Percentiles rank a stretch among this genome's conserved stretches.
phyloP scores from a whole-genome alignment of 2,329 filamentous ascomycete species.

The Bertia moriformis region DNA sequence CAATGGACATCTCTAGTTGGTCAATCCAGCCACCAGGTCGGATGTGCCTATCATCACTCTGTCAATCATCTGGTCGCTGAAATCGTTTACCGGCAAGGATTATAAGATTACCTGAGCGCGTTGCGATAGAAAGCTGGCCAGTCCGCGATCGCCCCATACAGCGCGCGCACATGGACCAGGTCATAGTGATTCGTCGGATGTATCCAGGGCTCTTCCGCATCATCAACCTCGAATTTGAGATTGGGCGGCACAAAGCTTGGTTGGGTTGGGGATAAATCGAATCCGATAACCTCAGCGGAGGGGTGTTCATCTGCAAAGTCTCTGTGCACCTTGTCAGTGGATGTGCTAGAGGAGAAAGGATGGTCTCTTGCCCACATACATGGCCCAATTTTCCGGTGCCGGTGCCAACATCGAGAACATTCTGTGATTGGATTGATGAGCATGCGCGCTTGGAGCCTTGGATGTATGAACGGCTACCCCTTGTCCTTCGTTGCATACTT shows the following conservation, averaged over 20 bases:
- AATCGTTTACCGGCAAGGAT: neutral
- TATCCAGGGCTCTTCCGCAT: neutral
- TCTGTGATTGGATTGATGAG: constrained; percentile 6
- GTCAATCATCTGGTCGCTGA: neutral
- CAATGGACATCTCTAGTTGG: constrained; percentile 11
- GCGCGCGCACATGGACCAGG: constrained; percentile 21
- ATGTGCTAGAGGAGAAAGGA: neutral
- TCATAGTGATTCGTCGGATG: constrained; percentile 14
- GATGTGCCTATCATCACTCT: constrained; percentile 13
- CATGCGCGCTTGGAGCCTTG: too few species aligned
- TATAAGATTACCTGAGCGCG: constrained; percentile 12
- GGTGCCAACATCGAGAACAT: constrained; percentile 15
- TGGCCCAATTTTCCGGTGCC: constrained; percentile 14
- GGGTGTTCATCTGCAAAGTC: constrained; percentile 14
- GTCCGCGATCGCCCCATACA: constrained; percentile 17
- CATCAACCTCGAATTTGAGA: neutral
- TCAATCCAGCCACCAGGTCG: constrained; percentile 19
- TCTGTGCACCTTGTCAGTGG: too few species aligned
- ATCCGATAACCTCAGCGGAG: neutral
- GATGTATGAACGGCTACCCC: neutral
- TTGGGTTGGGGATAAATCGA: neutral
- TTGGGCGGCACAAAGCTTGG: neutral
- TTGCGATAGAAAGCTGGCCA: constrained; percentile 17
- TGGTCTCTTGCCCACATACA: neutral
- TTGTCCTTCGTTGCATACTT: neutral